These are phyloP conservation scores for Canavalia gladiata DNA, from an alignment of 306 rosid species.

Conservation along the genomic window DNA sequence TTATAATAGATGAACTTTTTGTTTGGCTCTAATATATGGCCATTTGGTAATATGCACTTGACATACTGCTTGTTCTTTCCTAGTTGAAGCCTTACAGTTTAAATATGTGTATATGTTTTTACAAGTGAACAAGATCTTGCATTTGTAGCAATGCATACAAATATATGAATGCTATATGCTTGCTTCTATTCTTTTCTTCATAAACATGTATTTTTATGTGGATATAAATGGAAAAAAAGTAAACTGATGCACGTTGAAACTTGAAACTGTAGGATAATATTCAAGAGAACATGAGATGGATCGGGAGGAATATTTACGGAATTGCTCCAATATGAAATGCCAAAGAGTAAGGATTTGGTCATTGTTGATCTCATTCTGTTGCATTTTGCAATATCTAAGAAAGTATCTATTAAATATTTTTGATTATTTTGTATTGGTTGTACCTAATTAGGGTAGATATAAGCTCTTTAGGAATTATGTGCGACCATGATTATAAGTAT, in stretches of 20 bases:
- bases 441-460: neutral
- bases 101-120: conserved; percentile 13
- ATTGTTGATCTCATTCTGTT: conserved; percentile 17
- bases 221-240: conserved; percentile 33
- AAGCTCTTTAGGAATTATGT: neutral
- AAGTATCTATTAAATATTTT: conserved; percentile 1
- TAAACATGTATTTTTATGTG: neutral
- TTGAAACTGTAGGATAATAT: conserved; percentile 58
- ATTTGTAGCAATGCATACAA: neutral
- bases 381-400: conserved; percentile 33
- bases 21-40: conserved; percentile 2
- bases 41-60: neutral
- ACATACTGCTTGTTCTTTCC: conserved; percentile 28
- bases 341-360: conserved; percentile 67
- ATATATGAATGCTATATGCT: conserved; percentile 1
- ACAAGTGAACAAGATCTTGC: conserved; percentile 12
- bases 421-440: conserved; percentile 25
- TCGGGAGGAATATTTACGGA: conserved; percentile 60
- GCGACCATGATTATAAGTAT: neutral
- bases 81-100: neutral
- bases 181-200: conserved; percentile 28
- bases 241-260: conserved; percentile 48
- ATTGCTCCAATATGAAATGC: conserved; percentile 72
- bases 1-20: neutral
- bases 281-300: conserved; percentile 67